Base-by-base conservation (phyloP, 2,329 filamentous ascomycete species). In the Penicillium sp. region DNA sequence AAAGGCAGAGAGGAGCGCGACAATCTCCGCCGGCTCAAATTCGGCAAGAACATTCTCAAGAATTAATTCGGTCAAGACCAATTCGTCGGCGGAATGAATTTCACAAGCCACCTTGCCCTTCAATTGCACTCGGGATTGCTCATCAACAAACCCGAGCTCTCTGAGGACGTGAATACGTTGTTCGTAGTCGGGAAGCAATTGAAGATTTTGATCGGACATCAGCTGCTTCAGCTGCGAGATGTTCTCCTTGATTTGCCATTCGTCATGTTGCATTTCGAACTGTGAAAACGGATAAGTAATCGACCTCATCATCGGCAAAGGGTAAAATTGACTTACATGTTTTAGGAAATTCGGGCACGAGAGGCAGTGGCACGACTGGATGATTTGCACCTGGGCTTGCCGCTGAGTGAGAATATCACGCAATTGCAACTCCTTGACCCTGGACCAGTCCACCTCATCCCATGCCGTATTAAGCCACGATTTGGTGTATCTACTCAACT, bases 21-120 rank as follows among this genome's bases (percentile, higher is more conserved):
- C 94, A 59, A 99, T 97, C 74, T 99, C 94, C 63, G 96, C 92
- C 1, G 93, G 92, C 67, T 97, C 93, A 73, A 94, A 97, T 58
- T 95, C 89, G 49, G 93, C 92, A 3, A 99, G 85, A 2, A 97
- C 91, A 67, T 99, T 99, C 75, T 99, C 94, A 18, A 99, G 86
- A 46, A 99, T 92, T 6, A 97, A 84, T 72, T 99, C 94, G 0
- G 94, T 99, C 18, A 99, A 84, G 0, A 99, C 93, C 0, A 99
- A 83, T 74, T 99, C 94, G 70, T 97, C 93, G 18, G 92, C 92
- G 0, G 93, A 97, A 75, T 97, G 94, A 57, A 99, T 93, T 78
- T 99, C 94, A 76, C 94, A 99, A 4, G 94, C 94, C 22, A 99
- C 94, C 74, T 97, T 97, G 74, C 94, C 94, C 77, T 99, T 99